A percentile compares a stretch with the other conserved stretches of the same genome.
Conservation (phyloP, 257 asterid genomes). For the Scutellaria minor region DNA sequence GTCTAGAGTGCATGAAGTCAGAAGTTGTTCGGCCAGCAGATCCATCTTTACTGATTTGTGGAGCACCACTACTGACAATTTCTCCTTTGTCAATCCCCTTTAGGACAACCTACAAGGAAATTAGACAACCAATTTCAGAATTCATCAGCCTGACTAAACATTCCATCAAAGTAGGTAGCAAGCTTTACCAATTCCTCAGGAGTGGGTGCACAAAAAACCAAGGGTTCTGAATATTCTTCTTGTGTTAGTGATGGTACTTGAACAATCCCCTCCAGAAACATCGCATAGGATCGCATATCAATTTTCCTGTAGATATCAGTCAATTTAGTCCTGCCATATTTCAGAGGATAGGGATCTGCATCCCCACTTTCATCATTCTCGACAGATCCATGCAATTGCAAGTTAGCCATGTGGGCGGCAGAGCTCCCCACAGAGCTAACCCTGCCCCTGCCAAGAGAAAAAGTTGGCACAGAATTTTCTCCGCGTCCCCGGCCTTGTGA, state of each 20-base stretch:
- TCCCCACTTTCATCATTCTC: slow-evolving; percentile 62
- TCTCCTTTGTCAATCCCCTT: slow-evolving; percentile 94
- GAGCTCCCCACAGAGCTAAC: slow-evolving; percentile 51
- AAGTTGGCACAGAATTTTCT: slow-evolving; percentile 53
- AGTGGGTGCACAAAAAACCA: slow-evolving; percentile 68
- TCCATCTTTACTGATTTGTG: slow-evolving; percentile 77
- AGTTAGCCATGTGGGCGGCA: slow-evolving; percentile 44
- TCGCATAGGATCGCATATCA: slow-evolving; percentile 49
- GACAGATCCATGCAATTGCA: slow-evolving; percentile 52
- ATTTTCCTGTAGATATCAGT: slow-evolving; percentile 73
- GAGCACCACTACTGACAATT: slow-evolving; percentile 80
- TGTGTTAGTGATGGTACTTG: slow-evolving; percentile 77
- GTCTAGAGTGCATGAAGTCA: slow-evolving; percentile 70
- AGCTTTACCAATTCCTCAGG: slow-evolving; percentile 78
- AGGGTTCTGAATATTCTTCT: slow-evolving; percentile 76
- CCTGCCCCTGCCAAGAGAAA: slow-evolving; percentile 75
- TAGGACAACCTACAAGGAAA: slow-evolving; percentile 59
- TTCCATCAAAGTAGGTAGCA: slow-evolving; percentile 6
- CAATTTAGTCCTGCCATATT: slow-evolving; percentile 69
- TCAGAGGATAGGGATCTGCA: slow-evolving; percentile 47
- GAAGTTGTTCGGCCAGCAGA: slow-evolving; percentile 62
- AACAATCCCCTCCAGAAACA: slow-evolving; percentile 52
- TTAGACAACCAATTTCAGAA: slow-evolving; percentile 25
- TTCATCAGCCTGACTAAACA: slow-evolving; percentile 8
- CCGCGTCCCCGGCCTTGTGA: slow-evolving; percentile 87